These are phyloP conservation scores for Solanum pinnatisectum DNA, from an alignment of 257 asterid species.

Conservation along the genomic window DNA sequence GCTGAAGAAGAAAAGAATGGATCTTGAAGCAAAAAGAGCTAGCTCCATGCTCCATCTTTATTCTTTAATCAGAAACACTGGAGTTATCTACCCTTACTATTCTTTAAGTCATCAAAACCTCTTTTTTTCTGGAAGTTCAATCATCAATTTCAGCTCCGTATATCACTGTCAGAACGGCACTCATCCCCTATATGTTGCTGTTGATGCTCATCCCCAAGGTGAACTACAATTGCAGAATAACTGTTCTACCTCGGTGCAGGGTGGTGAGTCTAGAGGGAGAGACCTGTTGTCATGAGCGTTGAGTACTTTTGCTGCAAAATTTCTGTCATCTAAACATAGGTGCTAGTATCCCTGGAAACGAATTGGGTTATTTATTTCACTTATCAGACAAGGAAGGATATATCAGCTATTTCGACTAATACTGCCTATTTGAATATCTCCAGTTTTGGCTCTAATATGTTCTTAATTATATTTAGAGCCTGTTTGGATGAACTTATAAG, in stretches of 20 bases:
- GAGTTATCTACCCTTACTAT: neutral
- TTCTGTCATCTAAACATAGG: neutral
- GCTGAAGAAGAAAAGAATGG: conserved; percentile 1
- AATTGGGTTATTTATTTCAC: neutral
- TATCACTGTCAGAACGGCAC: neutral
- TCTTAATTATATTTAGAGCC: neutral
- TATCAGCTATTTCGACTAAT: neutral
- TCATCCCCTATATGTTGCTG: neutral
- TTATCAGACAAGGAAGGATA: neutral
- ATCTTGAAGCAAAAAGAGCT: conserved; percentile 2
- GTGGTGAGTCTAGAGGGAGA: neutral
- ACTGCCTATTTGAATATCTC: neutral
- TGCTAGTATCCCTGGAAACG: neutral
- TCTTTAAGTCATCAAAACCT: neutral
- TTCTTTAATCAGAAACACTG: neutral
- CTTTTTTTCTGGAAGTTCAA: neutral
- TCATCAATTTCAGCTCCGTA: neutral
- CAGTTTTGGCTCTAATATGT: neutral
- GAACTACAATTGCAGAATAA: neutral
- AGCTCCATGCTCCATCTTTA: neutral
- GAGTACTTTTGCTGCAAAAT: neutral
- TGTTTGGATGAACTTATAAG: neutral
- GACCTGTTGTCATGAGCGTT: neutral
- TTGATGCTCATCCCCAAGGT: neutral
- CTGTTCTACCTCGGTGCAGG: neutral